Percentiles rank a stretch among this genome's conserved stretches.
phyloP scores from a whole-genome alignment of 176 grass and related monocot genomes.

The Carex parvula region DNA sequence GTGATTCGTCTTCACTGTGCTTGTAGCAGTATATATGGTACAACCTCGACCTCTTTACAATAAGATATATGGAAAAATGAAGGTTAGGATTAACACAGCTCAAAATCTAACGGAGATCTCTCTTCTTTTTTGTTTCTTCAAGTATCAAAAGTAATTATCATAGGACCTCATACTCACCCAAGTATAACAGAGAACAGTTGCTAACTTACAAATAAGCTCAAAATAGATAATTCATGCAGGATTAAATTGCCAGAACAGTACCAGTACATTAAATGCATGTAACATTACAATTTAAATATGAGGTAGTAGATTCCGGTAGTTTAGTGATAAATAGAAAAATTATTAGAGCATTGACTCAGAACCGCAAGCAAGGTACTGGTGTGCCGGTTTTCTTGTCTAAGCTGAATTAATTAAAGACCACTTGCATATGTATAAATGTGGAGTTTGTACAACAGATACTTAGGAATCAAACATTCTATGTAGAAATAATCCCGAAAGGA shows the following conservation, averaged over 20 bases:
- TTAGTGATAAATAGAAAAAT: neutral
- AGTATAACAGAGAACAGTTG: neutral
- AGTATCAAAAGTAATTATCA: neutral
- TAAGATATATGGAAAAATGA: neutral
- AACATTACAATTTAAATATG: neutral
- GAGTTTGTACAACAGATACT: neutral
- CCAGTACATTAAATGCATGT: neutral
- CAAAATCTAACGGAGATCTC: neutral
- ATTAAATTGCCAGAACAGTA: neutral
- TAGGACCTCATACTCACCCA: neutral
- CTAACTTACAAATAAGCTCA: neutral
- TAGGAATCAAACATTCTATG: neutral
- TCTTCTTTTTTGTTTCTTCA: neutral
- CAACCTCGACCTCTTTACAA: conserved; percentile 45
- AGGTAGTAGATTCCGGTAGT: neutral
- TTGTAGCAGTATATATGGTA: conserved; percentile 48
- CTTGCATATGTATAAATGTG: neutral
- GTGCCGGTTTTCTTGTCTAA: neutral
- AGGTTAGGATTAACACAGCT: neutral
- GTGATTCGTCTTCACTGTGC: conserved; percentile 41
- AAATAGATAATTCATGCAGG: neutral
- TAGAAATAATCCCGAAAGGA: neutral
- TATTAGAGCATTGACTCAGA: neutral
- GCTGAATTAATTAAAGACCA: neutral
- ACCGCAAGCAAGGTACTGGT: neutral